Conservation (phyloP, 2,329 filamentous ascomycete genomes). For the Pleoardoris graminearum region DNA sequence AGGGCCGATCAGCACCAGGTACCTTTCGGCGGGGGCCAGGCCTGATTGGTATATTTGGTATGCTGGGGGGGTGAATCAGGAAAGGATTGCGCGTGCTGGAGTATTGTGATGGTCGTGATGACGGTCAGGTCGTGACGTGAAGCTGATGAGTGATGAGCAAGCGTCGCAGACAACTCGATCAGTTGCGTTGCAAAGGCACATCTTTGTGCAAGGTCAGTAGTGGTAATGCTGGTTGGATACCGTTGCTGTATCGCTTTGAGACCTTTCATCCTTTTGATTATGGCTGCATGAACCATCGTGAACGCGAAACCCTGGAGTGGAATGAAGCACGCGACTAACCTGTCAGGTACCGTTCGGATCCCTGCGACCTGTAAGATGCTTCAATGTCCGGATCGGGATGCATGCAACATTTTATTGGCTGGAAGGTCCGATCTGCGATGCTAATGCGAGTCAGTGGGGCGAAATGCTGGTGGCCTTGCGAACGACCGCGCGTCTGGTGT, state of each 20-base stretch:
- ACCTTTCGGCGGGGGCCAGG: background rate
- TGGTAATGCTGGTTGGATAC: too few species aligned
- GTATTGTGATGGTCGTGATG: background rate
- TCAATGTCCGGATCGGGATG: background rate
- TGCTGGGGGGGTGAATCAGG: background rate
- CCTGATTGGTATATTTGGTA: slow-evolving; percentile 1
- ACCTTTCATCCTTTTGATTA: too few species aligned
- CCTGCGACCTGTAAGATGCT: background rate
- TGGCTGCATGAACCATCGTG: background rate
- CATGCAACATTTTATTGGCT: background rate
- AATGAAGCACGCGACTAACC: slow-evolving; percentile 1
- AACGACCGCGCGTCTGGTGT: background rate
- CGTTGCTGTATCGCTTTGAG: too few species aligned
- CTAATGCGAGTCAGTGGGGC: background rate
- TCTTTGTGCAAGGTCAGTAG: too few species aligned
- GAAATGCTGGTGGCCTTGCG: slow-evolving; percentile 2
- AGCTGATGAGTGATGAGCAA: background rate
- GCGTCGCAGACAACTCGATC: too few species aligned
- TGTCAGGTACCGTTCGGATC: slow-evolving; percentile 1
- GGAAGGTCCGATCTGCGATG: background rate
- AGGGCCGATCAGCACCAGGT: background rate
- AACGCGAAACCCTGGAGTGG: background rate
- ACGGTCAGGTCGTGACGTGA: background rate
- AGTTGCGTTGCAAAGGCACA: too few species aligned
- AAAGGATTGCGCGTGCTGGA: background rate